These are phyloP conservation scores for Prasinococcaceae sp. DNA, from an alignment of 139 green algal species.

Conservation along the genomic window DNA sequence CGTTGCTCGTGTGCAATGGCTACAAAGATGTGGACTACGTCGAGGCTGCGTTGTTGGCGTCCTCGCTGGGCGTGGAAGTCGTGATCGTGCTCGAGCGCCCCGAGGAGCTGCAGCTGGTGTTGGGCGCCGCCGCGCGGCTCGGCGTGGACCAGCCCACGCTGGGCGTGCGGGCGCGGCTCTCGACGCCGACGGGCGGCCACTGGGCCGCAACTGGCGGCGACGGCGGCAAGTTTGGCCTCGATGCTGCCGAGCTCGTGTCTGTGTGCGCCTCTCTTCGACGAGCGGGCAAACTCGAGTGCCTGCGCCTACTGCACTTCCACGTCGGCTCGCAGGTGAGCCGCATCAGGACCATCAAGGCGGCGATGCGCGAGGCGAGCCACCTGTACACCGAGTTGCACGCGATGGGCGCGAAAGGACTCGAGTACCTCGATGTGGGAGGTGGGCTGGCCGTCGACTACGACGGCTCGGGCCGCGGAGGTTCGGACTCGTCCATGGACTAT, in stretches of 20 bases:
- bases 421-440: conserved; percentile 39
- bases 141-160: conserved; percentile 14
- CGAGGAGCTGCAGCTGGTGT: conserved; percentile 23
- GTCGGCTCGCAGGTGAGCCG: conserved; percentile 45
- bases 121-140: background rate
- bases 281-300: conserved; percentile 35
- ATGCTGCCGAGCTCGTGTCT: conserved; percentile 32
- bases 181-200: conserved; percentile 41
- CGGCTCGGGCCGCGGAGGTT: conserved; percentile 15
- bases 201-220: conserved; percentile 49
- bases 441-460: conserved; percentile 48
- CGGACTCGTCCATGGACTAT: conserved; percentile 28
- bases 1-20: conserved; percentile 54
- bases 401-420: conserved; percentile 26
- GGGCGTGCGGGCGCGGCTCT: conserved; percentile 45
- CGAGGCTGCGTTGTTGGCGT: conserved; percentile 33
- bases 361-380: conserved; percentile 39
- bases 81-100: conserved; percentile 42
- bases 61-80: conserved; percentile 37
- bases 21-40: conserved; percentile 54
- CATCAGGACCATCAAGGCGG: conserved; percentile 45
- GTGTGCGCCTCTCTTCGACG: background rate
- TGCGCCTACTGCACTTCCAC: conserved; percentile 53
- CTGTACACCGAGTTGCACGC: conserved; percentile 41
- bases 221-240: conserved; percentile 40